phyloP scores from a whole-genome alignment of 140 eudicot species.

The Anethum foeniculum region DNA sequence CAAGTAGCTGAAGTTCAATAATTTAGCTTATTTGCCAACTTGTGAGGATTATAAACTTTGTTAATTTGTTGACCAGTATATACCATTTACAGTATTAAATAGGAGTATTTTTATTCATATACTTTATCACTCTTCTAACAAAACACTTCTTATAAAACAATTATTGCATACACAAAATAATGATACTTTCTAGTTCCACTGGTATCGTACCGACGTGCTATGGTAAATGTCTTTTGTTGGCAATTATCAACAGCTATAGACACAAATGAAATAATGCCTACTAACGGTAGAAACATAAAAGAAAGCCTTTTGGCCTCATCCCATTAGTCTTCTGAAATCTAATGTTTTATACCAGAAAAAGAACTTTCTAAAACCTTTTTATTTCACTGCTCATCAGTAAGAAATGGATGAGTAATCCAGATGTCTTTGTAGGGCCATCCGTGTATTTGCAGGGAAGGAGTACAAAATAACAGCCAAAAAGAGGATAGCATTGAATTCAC shows the following conservation, averaged over 20 bases:
- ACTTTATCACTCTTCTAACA: too few relatives aligned
- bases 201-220: too few relatives aligned
- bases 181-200: too few relatives aligned
- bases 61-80: too few relatives aligned
- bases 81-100: too few relatives aligned
- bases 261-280: background rate
- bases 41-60: too few relatives aligned
- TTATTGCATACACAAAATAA: too few relatives aligned
- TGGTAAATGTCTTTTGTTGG: background rate
- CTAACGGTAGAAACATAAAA: background rate
- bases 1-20: too few relatives aligned
- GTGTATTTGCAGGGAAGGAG: background rate
- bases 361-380: background rate
- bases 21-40: too few relatives aligned
- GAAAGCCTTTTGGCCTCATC: background rate
- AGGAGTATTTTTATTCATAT: too few relatives aligned
- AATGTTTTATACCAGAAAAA: background rate
- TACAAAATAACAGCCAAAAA: background rate
- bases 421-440: constrained; percentile 7
- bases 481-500: background rate
- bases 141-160: too few relatives aligned
- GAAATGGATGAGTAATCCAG: constrained; percentile 6
- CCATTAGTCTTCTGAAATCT: background rate
- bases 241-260: background rate
- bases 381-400: constrained; percentile 2